A percentile compares a stretch with the other conserved stretches of the same genome.
phyloP scores from a whole-genome alignment of 306 rosid species.

The Purshia tridentata region DNA sequence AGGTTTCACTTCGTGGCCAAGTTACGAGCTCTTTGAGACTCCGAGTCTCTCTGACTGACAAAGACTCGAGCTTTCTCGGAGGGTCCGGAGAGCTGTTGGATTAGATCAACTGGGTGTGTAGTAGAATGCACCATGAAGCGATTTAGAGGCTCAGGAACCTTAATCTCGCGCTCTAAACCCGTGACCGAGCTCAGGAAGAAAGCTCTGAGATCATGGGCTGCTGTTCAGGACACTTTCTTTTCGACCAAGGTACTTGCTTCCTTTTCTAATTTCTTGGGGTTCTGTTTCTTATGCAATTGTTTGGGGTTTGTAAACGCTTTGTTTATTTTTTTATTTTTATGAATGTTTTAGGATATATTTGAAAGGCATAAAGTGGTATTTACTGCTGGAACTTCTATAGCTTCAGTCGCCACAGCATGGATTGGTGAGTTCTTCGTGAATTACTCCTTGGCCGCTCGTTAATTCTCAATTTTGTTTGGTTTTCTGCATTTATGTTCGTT shows the following conservation, averaged over 20 bases:
- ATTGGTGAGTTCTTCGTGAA: conserved; percentile 48
- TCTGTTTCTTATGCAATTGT: neutral
- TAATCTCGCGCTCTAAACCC: conserved; percentile 32
- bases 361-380: conserved; percentile 85
- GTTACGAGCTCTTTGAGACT: no score
- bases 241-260: conserved; percentile 59
- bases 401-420: conserved; percentile 87
- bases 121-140: conserved; percentile 59
- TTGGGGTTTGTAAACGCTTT: neutral
- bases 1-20: no score
- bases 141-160: conserved; percentile 41
- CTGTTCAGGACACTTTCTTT: conserved; percentile 69
- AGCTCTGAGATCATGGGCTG: conserved; percentile 66
- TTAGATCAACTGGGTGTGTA: no score
- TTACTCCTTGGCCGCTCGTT: neutral
- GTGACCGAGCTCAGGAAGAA: conserved; percentile 52
- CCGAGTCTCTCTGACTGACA: no score
- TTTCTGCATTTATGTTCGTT: neutral
- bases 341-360: conserved; percentile 55
- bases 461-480: neutral
- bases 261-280: neutral
- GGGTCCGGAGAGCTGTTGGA: no score
- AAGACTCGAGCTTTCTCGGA: no score
- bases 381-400: conserved; percentile 82
- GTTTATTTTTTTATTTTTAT: neutral